These are phyloP conservation scores for Orobanche coerulescens DNA, from an alignment of 257 asterid genomes.

Conservation along the genomic window DNA sequence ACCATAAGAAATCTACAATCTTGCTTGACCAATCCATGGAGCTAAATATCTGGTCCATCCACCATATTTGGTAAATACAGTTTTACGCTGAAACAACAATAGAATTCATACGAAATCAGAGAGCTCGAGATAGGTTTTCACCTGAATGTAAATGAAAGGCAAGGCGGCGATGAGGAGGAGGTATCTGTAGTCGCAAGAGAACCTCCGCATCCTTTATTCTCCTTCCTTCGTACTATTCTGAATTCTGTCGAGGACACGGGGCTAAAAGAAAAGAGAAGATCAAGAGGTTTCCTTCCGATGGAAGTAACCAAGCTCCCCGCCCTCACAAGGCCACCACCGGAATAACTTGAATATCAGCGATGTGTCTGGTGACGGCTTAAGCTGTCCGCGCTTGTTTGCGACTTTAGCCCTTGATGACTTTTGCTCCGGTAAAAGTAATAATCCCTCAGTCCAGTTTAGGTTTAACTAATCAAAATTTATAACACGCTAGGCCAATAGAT, in stretches of 20 bases:
- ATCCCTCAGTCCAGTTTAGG: too few relatives aligned
- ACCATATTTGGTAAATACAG: neutral
- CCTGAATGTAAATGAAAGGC: conserved; percentile 88
- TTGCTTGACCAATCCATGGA: neutral
- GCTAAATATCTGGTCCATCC: conserved; percentile 2
- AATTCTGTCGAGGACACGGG: neutral
- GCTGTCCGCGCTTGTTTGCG: too few relatives aligned
- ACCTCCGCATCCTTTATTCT: conserved; percentile 33
- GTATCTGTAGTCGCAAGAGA: conserved; percentile 62
- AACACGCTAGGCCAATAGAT: too few relatives aligned
- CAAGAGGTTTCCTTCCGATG: neutral
- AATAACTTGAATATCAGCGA: conserved; percentile 8
- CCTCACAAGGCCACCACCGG: conserved; percentile 27
- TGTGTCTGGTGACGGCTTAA: neutral
- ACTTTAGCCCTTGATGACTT: too few relatives aligned
- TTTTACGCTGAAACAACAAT: neutral
- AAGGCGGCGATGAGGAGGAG: conserved; percentile 59
- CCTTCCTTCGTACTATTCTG: neutral
- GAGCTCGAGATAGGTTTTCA: conserved; percentile 10
- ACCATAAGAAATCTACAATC: conserved; percentile 17
- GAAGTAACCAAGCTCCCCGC: conserved; percentile 13
- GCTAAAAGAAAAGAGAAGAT: neutral
- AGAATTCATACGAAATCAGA: neutral
- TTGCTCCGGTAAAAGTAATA: too few relatives aligned
- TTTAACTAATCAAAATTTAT: too few relatives aligned